Conservation (phyloP, 2,329 filamentous ascomycete genomes). For the Pseudopithomyces chartarum region DNA sequence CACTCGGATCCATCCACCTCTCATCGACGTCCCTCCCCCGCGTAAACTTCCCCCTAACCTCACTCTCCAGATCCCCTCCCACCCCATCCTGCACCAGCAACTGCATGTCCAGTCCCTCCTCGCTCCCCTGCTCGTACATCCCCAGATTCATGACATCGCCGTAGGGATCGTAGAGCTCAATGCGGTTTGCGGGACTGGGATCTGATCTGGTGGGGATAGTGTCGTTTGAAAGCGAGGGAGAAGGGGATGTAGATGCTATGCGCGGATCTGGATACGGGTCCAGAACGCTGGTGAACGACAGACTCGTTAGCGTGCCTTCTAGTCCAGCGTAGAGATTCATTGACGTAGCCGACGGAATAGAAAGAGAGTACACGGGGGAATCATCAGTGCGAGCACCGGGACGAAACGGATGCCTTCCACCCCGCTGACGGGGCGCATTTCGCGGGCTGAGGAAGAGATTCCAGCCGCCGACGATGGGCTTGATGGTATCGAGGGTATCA, state of each 20-base stretch:
- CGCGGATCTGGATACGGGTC: constrained; percentile 52
- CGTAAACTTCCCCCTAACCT: constrained; percentile 15
- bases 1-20: constrained; percentile 44
- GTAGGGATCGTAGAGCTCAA: constrained; percentile 36
- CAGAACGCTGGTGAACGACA: constrained; percentile 50
- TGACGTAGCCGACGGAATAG: constrained; percentile 51
- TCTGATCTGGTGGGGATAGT: constrained; percentile 8
- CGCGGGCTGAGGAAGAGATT: constrained; percentile 54
- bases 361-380: constrained; percentile 55
- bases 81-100: constrained; percentile 47
- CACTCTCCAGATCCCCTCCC: constrained; percentile 25
- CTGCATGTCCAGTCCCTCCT: constrained; percentile 43
- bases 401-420: constrained; percentile 22
- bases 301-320: constrained; percentile 50
- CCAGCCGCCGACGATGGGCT: constrained; percentile 42
- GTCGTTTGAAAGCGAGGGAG: constrained; percentile 18
- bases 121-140: constrained; percentile 53
- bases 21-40: constrained; percentile 39
- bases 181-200: constrained; percentile 26
- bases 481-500: background rate
- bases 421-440: constrained; percentile 19
- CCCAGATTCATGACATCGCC: constrained; percentile 49
- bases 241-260: constrained; percentile 18
- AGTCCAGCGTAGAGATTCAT: constrained; percentile 55
- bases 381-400: constrained; percentile 25